These are phyloP conservation scores for Thalassiosira mediterranea DNA, from an alignment of 352 stramenopile genomes.

Conservation along the genomic window DNA sequence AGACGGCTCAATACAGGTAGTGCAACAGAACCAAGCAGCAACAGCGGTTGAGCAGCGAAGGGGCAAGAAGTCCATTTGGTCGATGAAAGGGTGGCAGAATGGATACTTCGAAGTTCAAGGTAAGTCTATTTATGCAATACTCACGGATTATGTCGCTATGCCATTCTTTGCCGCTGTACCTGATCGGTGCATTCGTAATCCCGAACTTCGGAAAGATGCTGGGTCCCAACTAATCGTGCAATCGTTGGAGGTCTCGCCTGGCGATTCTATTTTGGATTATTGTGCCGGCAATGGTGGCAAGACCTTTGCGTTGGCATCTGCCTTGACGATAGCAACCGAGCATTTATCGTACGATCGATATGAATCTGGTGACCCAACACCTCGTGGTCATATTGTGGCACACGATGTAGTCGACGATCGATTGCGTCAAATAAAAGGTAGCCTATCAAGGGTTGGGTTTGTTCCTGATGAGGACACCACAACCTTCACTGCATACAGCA, in stretches of 20 bases:
- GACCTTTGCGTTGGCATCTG: constrained; percentile 46
- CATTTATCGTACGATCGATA: neutral
- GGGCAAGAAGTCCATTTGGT: constrained; percentile 60
- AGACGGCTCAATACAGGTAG: constrained; percentile 4
- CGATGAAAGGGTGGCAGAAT: constrained; percentile 51
- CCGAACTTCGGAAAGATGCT: no score
- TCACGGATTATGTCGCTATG: no score
- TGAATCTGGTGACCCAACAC: neutral
- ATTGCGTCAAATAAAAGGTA: constrained; percentile 52
- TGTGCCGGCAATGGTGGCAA: constrained; percentile 66
- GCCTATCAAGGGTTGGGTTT: constrained; percentile 43
- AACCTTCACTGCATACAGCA: constrained; percentile 3
- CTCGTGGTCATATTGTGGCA: constrained; percentile 45
- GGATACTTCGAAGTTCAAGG: constrained; percentile 44
- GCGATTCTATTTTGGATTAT: constrained; percentile 46
- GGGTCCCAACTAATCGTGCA: constrained; percentile 55
- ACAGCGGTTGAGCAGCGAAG: no score
- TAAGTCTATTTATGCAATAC: no score
- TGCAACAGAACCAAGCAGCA: no score
- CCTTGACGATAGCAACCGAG: no score
- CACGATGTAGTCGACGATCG: constrained; percentile 50
- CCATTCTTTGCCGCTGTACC: no score
- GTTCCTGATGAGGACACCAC: neutral
- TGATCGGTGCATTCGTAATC: no score
- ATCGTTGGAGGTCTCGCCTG: constrained; percentile 22